Evolutionary conservation across 805 yeast genomes (phyloP).

Genomic region (Helenozyma rhizophorensis): DNA sequence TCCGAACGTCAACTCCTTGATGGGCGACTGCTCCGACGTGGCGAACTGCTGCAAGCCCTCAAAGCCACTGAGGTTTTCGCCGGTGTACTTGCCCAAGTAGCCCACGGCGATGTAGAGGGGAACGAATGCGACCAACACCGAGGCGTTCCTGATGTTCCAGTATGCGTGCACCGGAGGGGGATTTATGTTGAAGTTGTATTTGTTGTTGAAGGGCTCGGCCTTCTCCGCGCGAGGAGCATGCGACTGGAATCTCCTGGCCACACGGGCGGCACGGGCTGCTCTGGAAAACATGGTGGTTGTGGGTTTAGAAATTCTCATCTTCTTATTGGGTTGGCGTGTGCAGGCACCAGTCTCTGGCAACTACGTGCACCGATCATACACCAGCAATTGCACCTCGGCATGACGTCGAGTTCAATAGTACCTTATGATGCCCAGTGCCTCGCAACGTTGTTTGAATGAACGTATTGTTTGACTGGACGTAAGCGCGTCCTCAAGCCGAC

Average conservation of each 20-base stretch:
- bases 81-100: slow-evolving; percentile 29
- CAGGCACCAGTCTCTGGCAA: no score
- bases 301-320: slow-evolving; percentile 9
- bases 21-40: slow-evolving; percentile 34
- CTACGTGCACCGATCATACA: no score
- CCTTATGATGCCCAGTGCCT: no score
- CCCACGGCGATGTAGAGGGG: slow-evolving; percentile 35
- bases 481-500: no score
- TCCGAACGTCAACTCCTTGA: slow-evolving; percentile 34
- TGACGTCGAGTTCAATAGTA: no score
- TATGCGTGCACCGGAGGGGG: slow-evolving; percentile 45
- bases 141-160: slow-evolving; percentile 38
- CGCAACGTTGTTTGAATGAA: no score
- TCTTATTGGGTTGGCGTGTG: slow-evolving; percentile 10
- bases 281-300: slow-evolving; percentile 25
- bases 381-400: no score
- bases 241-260: slow-evolving; percentile 28
- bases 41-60: slow-evolving; percentile 32
- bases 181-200: slow-evolving; percentile 35
- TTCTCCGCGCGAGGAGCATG: slow-evolving; percentile 16
- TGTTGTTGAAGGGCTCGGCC: slow-evolving; percentile 37
- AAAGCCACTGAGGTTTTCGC: slow-evolving; percentile 25
- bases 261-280: slow-evolving; percentile 18
- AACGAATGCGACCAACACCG: slow-evolving; percentile 33
- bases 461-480: no score